These are phyloP conservation scores for Cnidoscolus chayamansa DNA, from an alignment of 441 rosid species.

Conservation along the genomic window DNA sequence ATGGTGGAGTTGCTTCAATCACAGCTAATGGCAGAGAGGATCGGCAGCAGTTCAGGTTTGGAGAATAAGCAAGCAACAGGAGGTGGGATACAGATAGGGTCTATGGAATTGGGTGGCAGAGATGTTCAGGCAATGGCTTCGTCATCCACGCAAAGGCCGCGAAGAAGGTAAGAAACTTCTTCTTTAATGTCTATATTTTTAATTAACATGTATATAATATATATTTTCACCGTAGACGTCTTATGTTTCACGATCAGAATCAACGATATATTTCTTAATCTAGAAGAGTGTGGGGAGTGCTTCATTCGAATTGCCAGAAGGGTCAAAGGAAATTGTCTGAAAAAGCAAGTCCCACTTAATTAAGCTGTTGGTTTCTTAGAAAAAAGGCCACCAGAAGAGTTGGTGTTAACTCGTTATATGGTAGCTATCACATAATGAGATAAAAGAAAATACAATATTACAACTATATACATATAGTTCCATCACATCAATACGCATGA, in stretches of 20 bases:
- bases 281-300: background rate
- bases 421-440: too few relatives aligned
- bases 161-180: constrained; percentile 39
- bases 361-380: background rate
- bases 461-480: too few relatives aligned
- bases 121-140: constrained; percentile 27
- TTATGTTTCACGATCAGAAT: constrained; percentile 4
- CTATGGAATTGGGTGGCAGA: constrained; percentile 14
- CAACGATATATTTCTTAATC: background rate
- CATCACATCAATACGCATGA: too few relatives aligned
- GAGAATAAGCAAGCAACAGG: background rate
- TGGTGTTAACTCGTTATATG: background rate
- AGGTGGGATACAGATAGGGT: constrained; percentile 3
- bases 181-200: background rate
- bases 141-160: constrained; percentile 36
- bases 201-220: too few relatives aligned
- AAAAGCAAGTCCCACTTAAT: background rate
- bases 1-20: constrained; percentile 26
- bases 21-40: background rate
- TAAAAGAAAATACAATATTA: too few relatives aligned
- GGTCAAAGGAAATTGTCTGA: background rate
- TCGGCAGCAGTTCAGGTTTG: background rate
- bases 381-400: background rate
- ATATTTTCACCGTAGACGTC: background rate
- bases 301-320: background rate